phyloP scores from a whole-genome alignment of 2,329 filamentous ascomycete species.

The Drechmeria coniospora region DNA sequence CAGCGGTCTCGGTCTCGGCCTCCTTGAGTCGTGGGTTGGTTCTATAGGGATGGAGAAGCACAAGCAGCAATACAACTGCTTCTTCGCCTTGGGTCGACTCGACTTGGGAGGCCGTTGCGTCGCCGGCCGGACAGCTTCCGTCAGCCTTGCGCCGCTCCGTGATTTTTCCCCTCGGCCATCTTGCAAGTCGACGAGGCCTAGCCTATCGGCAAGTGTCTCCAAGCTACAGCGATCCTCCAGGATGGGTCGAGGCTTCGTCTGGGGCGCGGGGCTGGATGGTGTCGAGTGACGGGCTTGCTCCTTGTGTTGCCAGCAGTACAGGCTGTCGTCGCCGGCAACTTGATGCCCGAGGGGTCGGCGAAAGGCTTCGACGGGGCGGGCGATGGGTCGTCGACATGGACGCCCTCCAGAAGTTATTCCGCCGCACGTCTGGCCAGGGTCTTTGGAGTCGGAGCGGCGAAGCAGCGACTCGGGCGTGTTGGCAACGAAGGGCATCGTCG shows the following conservation, averaged over 20 bases:
- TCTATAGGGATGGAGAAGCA: slow-evolving; percentile 36
- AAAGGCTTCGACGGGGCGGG: slow-evolving; percentile 11
- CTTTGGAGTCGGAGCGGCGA: slow-evolving; percentile 67
- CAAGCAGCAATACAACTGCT: slow-evolving; percentile 28
- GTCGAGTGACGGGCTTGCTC: slow-evolving; percentile 53
- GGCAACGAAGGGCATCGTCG: slow-evolving; percentile 23
- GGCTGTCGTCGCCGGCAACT: slow-evolving; percentile 40
- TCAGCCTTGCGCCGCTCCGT: slow-evolving; percentile 8
- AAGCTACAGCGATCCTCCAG: slow-evolving; percentile 58
- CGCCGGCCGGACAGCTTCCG: slow-evolving; percentile 3
- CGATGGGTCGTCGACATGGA: slow-evolving; percentile 63
- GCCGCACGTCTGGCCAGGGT: slow-evolving; percentile 71
- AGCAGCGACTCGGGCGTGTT: slow-evolving; percentile 69
- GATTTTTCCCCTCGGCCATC: slow-evolving; percentile 16
- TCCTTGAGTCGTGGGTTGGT: slow-evolving; percentile 18
- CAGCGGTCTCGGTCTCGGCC: slow-evolving; percentile 18
- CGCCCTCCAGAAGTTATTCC: slow-evolving; percentile 73
- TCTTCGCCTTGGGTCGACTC: slow-evolving; percentile 12
- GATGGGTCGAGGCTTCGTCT: slow-evolving; percentile 31
- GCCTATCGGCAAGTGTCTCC: slow-evolving; percentile 68
- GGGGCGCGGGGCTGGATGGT: slow-evolving; percentile 28
- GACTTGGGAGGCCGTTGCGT: slow-evolving; percentile 11
- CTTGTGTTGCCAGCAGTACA: slow-evolving; percentile 92
- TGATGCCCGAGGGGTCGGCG: slow-evolving; percentile 15
- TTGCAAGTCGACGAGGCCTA: slow-evolving; percentile 59